Conservation (phyloP, 768 basidiomycete genomes). For the Lactarius trivialis region DNA sequence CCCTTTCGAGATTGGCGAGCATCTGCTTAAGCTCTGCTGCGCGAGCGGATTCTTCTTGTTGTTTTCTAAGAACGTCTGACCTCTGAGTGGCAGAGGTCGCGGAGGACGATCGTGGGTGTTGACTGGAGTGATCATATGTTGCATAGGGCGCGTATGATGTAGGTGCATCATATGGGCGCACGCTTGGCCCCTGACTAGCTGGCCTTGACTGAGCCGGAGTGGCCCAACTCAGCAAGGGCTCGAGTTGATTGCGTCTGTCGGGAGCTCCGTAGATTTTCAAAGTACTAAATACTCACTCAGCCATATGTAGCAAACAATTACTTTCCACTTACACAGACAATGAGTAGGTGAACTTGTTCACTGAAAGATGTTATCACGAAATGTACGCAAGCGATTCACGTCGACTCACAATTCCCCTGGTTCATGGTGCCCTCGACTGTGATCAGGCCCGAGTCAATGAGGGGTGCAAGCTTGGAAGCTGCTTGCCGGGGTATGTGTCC, state of each 20-base stretch:
- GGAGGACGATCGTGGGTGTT: background rate
- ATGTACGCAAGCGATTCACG: background rate
- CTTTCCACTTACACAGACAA: conserved; percentile 50
- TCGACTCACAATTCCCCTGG: conserved; percentile 57
- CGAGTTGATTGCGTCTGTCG: conserved; percentile 52
- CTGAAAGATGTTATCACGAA: conserved; percentile 26
- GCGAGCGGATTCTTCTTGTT: conserved; percentile 48
- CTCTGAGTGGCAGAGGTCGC: background rate
- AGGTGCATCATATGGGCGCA: background rate
- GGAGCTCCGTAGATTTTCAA: conserved; percentile 66
- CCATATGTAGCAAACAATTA: background rate
- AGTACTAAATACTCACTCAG: conserved; percentile 36
- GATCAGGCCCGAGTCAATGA: conserved; percentile 58
- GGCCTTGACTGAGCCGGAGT: conserved; percentile 60
- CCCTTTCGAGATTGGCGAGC: conserved; percentile 62
- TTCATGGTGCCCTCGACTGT: conserved; percentile 67
- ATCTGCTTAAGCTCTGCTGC: conserved; percentile 64
- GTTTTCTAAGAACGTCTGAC: conserved; percentile 37
- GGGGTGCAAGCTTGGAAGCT: conserved; percentile 54
- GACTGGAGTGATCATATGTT: background rate
- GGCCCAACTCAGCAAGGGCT: conserved; percentile 67
- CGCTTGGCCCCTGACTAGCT: background rate
- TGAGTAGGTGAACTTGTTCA: conserved; percentile 44
- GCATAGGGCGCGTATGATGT: background rate
- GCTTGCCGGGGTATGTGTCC: conserved; percentile 68